Evolutionary conservation across 2,329 filamentous ascomycete species (phyloP), one percentile per base, ranked within the genome.

Genomic region (Penicillium olsonii): DNA sequence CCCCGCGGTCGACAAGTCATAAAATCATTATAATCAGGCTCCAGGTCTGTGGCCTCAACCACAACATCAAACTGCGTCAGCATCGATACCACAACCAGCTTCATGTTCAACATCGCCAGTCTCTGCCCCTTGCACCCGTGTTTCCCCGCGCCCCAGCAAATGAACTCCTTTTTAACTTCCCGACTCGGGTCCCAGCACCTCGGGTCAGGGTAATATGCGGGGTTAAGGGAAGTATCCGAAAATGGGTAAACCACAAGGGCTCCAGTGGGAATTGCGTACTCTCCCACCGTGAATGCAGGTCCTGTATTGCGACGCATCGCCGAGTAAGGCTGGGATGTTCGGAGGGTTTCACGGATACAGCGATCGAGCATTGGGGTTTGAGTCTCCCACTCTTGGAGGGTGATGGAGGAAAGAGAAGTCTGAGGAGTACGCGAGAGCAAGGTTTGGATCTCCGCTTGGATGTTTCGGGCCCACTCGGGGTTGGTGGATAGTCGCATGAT

Each of bases 91-190:
- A 38, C 43, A 38, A 54, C 22, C 9, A 54, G 43, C 24, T 52
- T 54, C 42, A 54, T 37, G 5, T 15, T 54, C 39, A 54, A 34
- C 1, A 40, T 44, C 11, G 42, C 51, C 37, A 54, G 51, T 34
- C 51, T 42, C 15, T 54, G 51, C 7, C 51, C 51, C 27, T 54
- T 48, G 37, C 51, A 54, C 5, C 38, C 33, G 26, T 52, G 48
- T 12, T 34, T 41, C 7, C 51, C 51, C 5, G 24, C 39, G n/a
- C 48, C 51, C 50, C 50, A 53, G 10, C 37, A 42, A 19, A 53
- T 37, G 5, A 45, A 53, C 1, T 40, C 46, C 7, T 38, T 45
- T 12, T 12, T 20, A 15, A 34, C n/a, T 12, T n/a, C 35, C 12
- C 51, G 51, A 27, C 48, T 42, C 4, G 51, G 51, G 18, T 54